These are phyloP conservation scores for Bolboschoenoplectus hybrid DNA, from an alignment of 202 grass and related monocot species.

Conservation along the genomic window DNA sequence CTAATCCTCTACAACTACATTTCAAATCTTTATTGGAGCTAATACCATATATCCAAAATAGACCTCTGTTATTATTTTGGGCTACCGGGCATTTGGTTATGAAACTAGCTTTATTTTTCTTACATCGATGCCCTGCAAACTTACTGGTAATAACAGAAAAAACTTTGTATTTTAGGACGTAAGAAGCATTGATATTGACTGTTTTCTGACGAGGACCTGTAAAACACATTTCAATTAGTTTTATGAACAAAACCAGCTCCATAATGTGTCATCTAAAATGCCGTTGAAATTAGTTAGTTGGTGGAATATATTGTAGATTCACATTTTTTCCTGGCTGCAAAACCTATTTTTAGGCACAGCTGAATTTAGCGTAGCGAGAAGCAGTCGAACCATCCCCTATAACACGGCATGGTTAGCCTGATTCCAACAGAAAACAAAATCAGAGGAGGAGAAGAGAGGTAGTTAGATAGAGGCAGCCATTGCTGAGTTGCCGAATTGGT, in stretches of 20 bases:
- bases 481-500: constrained; percentile 24
- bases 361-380: constrained; percentile 9
- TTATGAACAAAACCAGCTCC: not conserved
- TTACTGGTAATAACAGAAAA: not conserved
- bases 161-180: not conserved
- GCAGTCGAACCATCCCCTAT: constrained; percentile 27
- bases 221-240: not conserved
- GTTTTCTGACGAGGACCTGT: not conserved
- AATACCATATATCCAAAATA: not conserved
- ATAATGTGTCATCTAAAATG: not conserved
- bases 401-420: constrained; percentile 13
- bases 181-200: not conserved
- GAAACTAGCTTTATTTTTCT: not conserved
- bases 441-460: constrained; percentile 31
- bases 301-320: not conserved
- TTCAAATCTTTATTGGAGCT: not conserved
- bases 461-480: constrained; percentile 30
- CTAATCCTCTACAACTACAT: constrained; percentile 18
- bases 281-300: not conserved
- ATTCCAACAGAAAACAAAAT: constrained; percentile 27
- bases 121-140: not conserved
- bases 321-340: not conserved
- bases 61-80: not conserved
- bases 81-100: not conserved
- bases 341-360: constrained; percentile 35